These are phyloP conservation scores for Niebla homalea DNA, from an alignment of 495 filamentous ascomycete genomes.

Conservation along the genomic window DNA sequence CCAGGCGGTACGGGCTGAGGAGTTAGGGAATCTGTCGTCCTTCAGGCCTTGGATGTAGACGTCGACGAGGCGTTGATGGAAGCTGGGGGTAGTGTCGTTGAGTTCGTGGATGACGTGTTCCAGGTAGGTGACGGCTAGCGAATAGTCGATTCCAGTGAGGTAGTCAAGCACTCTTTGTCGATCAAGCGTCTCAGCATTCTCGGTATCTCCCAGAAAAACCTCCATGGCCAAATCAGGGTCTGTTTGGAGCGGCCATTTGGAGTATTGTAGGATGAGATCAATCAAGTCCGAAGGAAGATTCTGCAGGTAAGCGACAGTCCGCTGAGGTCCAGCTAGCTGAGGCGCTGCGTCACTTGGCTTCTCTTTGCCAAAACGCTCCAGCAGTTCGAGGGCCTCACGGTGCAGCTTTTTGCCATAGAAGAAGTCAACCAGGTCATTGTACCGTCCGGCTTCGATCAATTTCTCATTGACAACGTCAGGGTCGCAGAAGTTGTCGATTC, in stretches of 20 bases:
- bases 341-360: conserved; percentile 49
- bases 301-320: conserved; percentile 84
- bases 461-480: conserved; percentile 89
- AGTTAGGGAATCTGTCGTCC: conserved; percentile 27
- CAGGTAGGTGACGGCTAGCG: conserved; percentile 68
- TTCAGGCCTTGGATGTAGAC: conserved; percentile 58
- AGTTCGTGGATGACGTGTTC: conserved; percentile 85
- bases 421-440: conserved; percentile 92
- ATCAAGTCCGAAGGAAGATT: conserved; percentile 76
- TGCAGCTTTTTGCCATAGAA: conserved; percentile 92
- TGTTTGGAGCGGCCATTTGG: conserved; percentile 66
- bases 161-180: conserved; percentile 62
- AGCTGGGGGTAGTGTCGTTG: conserved; percentile 68
- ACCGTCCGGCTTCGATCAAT: conserved; percentile 75
- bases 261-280: conserved; percentile 83
- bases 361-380: conserved; percentile 71
- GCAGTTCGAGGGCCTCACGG: conserved; percentile 68
- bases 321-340: conserved; percentile 63
- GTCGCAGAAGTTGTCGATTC: conserved; percentile 94
- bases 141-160: conserved; percentile 50
- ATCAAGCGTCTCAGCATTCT: conserved; percentile 85
- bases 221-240: conserved; percentile 82
- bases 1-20: conserved; percentile 40
- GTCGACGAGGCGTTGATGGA: conserved; percentile 72
- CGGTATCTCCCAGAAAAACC: conserved; percentile 82